phyloP scores from a whole-genome alignment of 2,329 filamentous ascomycete genomes.

The Aureobasidium sp. region DNA sequence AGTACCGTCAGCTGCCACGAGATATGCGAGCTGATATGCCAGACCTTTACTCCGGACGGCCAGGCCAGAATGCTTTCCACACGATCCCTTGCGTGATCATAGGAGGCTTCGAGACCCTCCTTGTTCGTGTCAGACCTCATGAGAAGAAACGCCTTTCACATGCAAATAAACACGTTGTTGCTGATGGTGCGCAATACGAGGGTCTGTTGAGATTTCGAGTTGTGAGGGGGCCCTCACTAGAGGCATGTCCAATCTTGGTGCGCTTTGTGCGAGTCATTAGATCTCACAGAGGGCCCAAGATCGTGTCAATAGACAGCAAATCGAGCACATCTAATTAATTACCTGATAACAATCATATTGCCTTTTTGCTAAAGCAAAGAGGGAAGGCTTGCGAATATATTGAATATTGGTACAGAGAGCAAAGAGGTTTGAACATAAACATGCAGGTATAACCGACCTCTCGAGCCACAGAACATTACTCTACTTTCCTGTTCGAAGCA shows the following conservation, averaged over 20 bases:
- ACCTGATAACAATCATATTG: not conserved
- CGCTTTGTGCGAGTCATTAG: not conserved
- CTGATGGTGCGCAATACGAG: not conserved
- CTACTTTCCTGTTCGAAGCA: not conserved
- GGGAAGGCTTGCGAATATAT: not conserved
- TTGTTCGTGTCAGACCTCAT: not conserved
- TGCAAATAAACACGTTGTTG: not conserved
- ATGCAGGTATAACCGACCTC: not conserved
- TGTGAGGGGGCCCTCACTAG: not conserved
- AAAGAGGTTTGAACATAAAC: not conserved
- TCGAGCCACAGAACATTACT: not conserved
- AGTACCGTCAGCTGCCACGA: not conserved
- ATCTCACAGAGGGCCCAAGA: not conserved
- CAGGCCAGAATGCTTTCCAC: not conserved
- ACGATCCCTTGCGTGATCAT: not conserved
- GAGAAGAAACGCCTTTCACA: not conserved
- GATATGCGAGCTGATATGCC: not conserved
- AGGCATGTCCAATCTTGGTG: not conserved
- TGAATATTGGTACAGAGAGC: not conserved
- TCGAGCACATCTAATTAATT: not conserved
- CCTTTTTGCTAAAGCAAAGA: not conserved
- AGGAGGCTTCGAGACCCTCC: not conserved
- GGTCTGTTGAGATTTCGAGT: not conserved
- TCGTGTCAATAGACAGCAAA: not conserved
- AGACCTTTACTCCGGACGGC: too few species aligned